Percentiles rank a stretch among this genome's conserved stretches.
phyloP scores from a whole-genome alignment of 805 yeast genomes.

The Wickerhamomyces rabaulensis region DNA sequence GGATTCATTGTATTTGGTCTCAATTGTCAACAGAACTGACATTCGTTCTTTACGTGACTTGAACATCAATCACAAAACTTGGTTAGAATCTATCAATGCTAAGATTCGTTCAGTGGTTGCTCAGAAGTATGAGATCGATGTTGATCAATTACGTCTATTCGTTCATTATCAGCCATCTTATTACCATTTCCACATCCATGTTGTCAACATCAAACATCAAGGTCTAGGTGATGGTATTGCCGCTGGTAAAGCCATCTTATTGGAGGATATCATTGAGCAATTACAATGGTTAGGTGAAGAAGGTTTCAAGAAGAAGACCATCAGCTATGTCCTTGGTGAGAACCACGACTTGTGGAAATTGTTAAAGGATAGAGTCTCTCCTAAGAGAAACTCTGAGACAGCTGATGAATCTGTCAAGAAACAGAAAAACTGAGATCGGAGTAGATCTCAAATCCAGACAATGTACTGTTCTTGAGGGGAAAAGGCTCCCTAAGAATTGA shows the following conservation, averaged over 20 bases:
- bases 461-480: too few relatives aligned
- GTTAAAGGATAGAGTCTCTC: neutral
- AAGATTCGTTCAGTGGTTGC: slow-evolving; percentile 46
- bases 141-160: slow-evolving; percentile 65
- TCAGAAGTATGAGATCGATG: slow-evolving; percentile 38
- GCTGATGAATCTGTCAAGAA: neutral
- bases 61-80: slow-evolving; percentile 48
- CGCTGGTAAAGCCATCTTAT: slow-evolving; percentile 74
- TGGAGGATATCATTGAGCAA: slow-evolving; percentile 79
- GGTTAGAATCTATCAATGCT: slow-evolving; percentile 43
- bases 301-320: slow-evolving; percentile 52
- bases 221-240: slow-evolving; percentile 65
- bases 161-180: slow-evolving; percentile 95
- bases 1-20: slow-evolving; percentile 70
- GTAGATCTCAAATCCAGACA: neutral
- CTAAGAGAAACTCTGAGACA: neutral
- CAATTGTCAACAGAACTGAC: slow-evolving; percentile 65
- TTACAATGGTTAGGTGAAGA: slow-evolving; percentile 46
- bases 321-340: slow-evolving; percentile 70
- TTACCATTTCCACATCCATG: slow-evolving; percentile 92
- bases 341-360: slow-evolving; percentile 66
- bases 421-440: slow-evolving; percentile 1
- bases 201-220: slow-evolving; percentile 66
- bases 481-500: too few relatives aligned
- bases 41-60: slow-evolving; percentile 75